Base-by-base conservation (phyloP, 768 basidiomycete genomes). In the Pleurotus ostreatus region DNA sequence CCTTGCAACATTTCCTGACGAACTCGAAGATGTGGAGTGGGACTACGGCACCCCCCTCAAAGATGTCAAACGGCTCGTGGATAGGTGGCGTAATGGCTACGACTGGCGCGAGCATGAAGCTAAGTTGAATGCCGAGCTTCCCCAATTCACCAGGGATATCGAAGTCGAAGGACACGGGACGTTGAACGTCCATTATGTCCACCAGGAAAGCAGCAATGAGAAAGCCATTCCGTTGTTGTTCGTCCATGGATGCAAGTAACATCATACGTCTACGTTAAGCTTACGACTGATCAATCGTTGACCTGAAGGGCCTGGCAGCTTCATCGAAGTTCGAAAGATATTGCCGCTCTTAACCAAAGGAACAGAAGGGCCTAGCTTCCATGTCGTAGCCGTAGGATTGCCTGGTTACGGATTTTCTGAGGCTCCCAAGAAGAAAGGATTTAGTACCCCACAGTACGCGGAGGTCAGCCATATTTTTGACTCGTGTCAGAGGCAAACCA, bases 371-470 rank as follows among this genome's bases (percentile, higher is more conserved):
- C 84, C 84, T 1, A 80, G 75, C 49, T 87, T 88, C 64, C 82
- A 86, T 59, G 81, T 88, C 18, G 82, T 88, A 0, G 80, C 79
- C 0, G 59, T 77, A 37, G 80, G 84, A 60, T 61, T 86, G 13
- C 86, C 84, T 7, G 83, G 82, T 0, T 87, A 68, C 65, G 85
- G 82, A 0, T 86, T 85, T 66, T 85, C 85, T 0, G 76, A 82
- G 43, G 81, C 77, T 0, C 77, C 81, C 0, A 79, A 65, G 48
- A 78, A 78, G 63, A 73, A 73, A 57, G 83, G 83, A 0, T 86
- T 86, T 58, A 62, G 60, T 7, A 34, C 68, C 0, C 57, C 64
- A n/a, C 82, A 85, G 46, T 84, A 79, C 53, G 74, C 74, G 4
- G 68, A 81, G 71, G 77, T 78, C 18, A 69, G 68, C 45, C 30